phyloP scores from a whole-genome alignment of 2,329 filamentous ascomycete genomes.

The Cercospora zeina region DNA sequence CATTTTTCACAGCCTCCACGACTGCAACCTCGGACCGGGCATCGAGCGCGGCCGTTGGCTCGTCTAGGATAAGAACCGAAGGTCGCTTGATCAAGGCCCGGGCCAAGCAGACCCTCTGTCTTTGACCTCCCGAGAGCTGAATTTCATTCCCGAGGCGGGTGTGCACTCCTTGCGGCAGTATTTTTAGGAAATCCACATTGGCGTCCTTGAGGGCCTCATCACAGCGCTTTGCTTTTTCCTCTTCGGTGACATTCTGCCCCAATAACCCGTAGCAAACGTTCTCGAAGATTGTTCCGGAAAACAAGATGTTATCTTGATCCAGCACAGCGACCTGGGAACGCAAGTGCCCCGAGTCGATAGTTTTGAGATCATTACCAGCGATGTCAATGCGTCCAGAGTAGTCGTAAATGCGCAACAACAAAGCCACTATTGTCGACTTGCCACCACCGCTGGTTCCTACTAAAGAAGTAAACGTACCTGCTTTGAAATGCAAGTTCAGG shows the following conservation, averaged over 20 bases:
- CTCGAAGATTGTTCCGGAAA: slow-evolving; percentile 48
- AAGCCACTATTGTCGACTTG: slow-evolving; percentile 48
- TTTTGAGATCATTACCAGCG: slow-evolving; percentile 45
- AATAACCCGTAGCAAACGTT: slow-evolving; percentile 47
- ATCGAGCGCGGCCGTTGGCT: slow-evolving; percentile 51
- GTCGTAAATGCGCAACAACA: slow-evolving; percentile 49
- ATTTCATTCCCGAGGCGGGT: slow-evolving; percentile 48
- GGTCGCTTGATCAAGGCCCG: slow-evolving; percentile 50
- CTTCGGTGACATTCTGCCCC: slow-evolving; percentile 28
- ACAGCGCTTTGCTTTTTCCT: slow-evolving; percentile 33
- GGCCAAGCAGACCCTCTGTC: slow-evolving; percentile 51
- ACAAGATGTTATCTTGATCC: slow-evolving; percentile 50
- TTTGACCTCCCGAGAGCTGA: slow-evolving; percentile 50
- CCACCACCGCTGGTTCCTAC: slow-evolving; percentile 50
- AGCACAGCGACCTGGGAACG: slow-evolving; percentile 49
- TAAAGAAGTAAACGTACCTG: slow-evolving; percentile 48
- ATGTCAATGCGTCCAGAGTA: slow-evolving; percentile 44
- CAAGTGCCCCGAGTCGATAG: slow-evolving; percentile 41
- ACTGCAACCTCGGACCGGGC: slow-evolving; percentile 48
- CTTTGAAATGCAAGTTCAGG: slow-evolving; percentile 41
- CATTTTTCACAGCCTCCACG: slow-evolving; percentile 47
- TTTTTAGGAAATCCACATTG: slow-evolving; percentile 49
- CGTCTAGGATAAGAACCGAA: slow-evolving; percentile 50
- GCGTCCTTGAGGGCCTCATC: slow-evolving; percentile 42
- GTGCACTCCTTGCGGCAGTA: slow-evolving; percentile 48